Evolutionary conservation across 225 moss, liverwort and hornwort species (phyloP).

Genomic region (Physcomitrellopsis africana): DNA sequence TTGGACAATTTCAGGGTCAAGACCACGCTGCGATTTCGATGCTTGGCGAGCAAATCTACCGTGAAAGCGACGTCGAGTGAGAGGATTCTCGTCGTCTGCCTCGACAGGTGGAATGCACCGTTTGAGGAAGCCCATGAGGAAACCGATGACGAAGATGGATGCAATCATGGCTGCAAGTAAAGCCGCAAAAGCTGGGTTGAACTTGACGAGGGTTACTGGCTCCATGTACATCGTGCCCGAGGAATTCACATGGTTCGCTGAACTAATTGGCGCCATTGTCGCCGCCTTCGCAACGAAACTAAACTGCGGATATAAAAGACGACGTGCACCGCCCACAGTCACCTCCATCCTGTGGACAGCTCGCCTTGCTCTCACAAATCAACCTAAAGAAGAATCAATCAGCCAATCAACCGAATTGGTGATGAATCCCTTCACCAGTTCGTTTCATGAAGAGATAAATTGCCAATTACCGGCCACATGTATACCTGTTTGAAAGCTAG

Average conservation of each 20-base stretch:
- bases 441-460: no score
- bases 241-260: not conserved
- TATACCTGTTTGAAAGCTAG: no score
- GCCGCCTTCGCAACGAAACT: constrained; percentile 19
- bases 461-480: no score
- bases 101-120: constrained; percentile 14
- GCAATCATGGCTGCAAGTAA: constrained; percentile 20
- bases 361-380: constrained; percentile 10
- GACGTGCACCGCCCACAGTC: not conserved
- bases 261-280: not conserved
- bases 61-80: no score
- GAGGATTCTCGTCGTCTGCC: not conserved
- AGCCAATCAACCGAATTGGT: no score
- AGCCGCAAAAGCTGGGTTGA: constrained; percentile 25
- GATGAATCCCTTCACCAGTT: no score
- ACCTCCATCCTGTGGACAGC: not conserved
- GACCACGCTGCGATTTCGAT: constrained; percentile 9
- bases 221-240: constrained; percentile 1
- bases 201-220: not conserved
- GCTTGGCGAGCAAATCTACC: no score
- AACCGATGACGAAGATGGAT: constrained; percentile 29
- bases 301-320: not conserved
- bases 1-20: constrained; percentile 36
- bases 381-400: not conserved
- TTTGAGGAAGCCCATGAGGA: constrained; percentile 15